Evolutionary conservation across 495 filamentous ascomycete species (phyloP).

Genomic region (Pyrenopolyporus hunteri): DNA sequence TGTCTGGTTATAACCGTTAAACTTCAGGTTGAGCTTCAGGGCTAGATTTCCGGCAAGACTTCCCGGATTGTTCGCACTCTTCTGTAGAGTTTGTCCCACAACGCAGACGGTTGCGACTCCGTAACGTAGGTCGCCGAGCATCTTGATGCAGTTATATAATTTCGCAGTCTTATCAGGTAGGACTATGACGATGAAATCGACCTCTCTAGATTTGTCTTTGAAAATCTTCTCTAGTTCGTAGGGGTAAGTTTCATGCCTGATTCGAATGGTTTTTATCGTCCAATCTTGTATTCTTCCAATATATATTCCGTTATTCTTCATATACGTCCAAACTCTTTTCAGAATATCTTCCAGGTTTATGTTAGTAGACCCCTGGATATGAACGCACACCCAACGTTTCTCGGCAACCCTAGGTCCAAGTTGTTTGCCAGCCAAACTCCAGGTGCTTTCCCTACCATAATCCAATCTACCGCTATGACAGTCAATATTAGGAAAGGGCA

Average conservation of each 20-base stretch:
- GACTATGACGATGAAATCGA: slow-evolving; percentile 2
- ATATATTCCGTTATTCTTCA: not conserved
- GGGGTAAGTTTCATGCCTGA: too few species aligned
- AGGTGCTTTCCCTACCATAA: not conserved
- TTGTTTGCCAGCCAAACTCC: not conserved
- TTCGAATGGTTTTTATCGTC: not conserved
- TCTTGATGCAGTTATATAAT: slow-evolving; percentile 3
- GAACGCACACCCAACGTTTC: not conserved
- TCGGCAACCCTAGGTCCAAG: not conserved
- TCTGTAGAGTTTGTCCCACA: slow-evolving; percentile 56
- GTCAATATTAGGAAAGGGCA: not conserved
- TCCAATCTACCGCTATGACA: not conserved
- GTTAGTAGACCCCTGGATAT: not conserved
- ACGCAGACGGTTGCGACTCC: slow-evolving; percentile 67
- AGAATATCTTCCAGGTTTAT: not conserved
- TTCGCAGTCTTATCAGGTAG: not conserved
- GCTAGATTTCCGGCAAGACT: slow-evolving; percentile 67
- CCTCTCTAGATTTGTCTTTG: not conserved
- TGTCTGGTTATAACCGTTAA: slow-evolving; percentile 70
- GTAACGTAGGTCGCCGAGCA: slow-evolving; percentile 14
- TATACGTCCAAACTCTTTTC: not conserved
- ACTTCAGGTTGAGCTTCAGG: slow-evolving; percentile 77
- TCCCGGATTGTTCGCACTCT: slow-evolving; percentile 40
- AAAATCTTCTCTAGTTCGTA: not conserved
- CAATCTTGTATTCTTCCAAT: not conserved